These are phyloP conservation scores for Aspergillus bombycis DNA, from an alignment of 2,329 filamentous ascomycete genomes.

Conservation along the genomic window DNA sequence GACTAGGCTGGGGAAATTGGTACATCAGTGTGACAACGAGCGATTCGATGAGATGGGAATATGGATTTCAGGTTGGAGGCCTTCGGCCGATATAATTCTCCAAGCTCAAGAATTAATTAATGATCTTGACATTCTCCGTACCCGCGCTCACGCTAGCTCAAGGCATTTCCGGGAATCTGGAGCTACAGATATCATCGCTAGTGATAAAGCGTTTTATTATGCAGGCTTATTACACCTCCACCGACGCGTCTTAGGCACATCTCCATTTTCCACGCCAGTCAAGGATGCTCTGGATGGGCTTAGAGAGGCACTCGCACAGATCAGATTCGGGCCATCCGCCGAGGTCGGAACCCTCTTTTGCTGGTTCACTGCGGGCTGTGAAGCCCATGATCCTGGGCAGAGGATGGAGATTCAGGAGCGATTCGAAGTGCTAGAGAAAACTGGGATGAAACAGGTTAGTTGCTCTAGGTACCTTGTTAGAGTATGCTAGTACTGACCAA, in stretches of 20 bases:
- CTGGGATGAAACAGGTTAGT: constrained; percentile 74
- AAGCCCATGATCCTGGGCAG: constrained; percentile 61
- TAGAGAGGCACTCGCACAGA: constrained; percentile 62
- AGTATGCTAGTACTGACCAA: background rate
- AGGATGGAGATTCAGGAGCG: constrained; percentile 66
- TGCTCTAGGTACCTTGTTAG: no score
- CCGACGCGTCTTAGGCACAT: constrained; percentile 69
- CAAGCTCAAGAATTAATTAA: constrained; percentile 63
- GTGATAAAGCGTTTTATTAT: constrained; percentile 79
- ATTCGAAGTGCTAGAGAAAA: constrained; percentile 68
- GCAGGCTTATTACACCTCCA: constrained; percentile 76
- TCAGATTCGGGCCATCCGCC: constrained; percentile 68
- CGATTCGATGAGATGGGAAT: constrained; percentile 61
- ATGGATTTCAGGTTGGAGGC: constrained; percentile 60
- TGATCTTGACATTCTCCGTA: constrained; percentile 62
- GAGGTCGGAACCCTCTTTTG: constrained; percentile 78
- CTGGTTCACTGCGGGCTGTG: constrained; percentile 81
- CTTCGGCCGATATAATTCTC: constrained; percentile 56
- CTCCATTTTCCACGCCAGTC: constrained; percentile 61
- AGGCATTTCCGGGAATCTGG: constrained; percentile 45
- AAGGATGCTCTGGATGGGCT: constrained; percentile 66
- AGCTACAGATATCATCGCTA: constrained; percentile 59
- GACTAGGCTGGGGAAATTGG: constrained; percentile 71
- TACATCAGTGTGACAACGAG: constrained; percentile 67
- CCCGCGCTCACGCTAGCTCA: constrained; percentile 41